Base-by-base conservation (phyloP, 129 eudicot species). In the Arctium minus region DNA sequence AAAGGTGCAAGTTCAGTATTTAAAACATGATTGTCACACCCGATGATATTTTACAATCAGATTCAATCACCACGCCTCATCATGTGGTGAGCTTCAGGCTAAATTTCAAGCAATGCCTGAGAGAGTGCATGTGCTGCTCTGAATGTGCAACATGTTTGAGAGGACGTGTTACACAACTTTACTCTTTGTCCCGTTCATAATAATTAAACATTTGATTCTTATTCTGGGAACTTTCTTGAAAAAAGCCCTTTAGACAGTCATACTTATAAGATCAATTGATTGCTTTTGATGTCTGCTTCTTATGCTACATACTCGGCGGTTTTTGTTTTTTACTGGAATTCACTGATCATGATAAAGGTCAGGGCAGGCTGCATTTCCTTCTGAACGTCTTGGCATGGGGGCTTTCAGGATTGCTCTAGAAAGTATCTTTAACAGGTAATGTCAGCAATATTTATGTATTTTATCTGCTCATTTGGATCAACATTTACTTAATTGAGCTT, bases 391-490 rank as follows among this genome's bases (percentile, higher is more conserved):
- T 79, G 96, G 96, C 77, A 81, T 84, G 89, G 93, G 96, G 79
- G 93, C 96, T 39, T 91, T 91, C 44, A 86, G 96, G 84, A 88
- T 89, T 3, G 92, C 96, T 67, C 83, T 89, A 80, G 91, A 91
- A 88, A 89, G 92, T 72, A 82, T 91, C 77, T 91, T 86, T 80
- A 91, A 89, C 84, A 91, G 89, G 96, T 88, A 77, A 50, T 40
- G 8, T 13, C 81, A 67, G 37, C 70, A 33, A 68, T 82, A 79
- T 79, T 17, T 37, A 10, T 78, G 62, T 67, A 64, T 38, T 35
- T 48, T 18, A 17, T 60, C 72, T 60, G 32, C 31, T 50, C 30
- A 76, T 4, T 22, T 22, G 71, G 33, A 67, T 67, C 18, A n/a
- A 73, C 5, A 7, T 73, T 37, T 37, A 73, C 22, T 22, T 27